These are phyloP conservation scores for Naganishia cerealis DNA, from an alignment of 1,284 basidiomycete species.

Conservation along the genomic window DNA sequence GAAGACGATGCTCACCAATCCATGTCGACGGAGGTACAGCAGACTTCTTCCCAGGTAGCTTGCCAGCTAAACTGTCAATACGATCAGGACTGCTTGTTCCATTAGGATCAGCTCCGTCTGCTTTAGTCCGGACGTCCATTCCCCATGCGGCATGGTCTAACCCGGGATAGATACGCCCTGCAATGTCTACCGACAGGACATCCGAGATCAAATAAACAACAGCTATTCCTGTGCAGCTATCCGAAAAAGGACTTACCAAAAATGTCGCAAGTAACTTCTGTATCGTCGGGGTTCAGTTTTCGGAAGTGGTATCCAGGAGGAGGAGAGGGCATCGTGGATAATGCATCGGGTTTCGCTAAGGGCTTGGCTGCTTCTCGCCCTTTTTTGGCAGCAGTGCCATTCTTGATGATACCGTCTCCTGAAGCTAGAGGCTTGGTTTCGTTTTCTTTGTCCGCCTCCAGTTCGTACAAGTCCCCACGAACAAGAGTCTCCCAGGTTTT, in stretches of 20 bases:
- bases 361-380: constrained; percentile 7
- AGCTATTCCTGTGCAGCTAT: not conserved
- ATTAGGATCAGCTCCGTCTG: not conserved
- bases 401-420: not conserved
- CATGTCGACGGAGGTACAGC: constrained; percentile 6
- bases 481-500: constrained; percentile 23
- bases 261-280: constrained; percentile 19
- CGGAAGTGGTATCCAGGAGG: constrained; percentile 20
- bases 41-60: constrained; percentile 14
- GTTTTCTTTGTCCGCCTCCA: constrained; percentile 1
- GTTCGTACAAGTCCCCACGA: constrained; percentile 17
- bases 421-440: not conserved
- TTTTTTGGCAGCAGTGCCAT: not conserved
- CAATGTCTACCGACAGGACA: not conserved
- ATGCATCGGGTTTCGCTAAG: constrained; percentile 4
- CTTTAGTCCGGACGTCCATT: not conserved
- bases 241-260: constrained; percentile 6
- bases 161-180: constrained; percentile 18
- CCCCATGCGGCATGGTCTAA: constrained; percentile 13
- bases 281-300: constrained; percentile 21
- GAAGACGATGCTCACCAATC: constrained; percentile 11
- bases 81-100: constrained; percentile 3
- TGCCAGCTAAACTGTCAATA: constrained; percentile 17
- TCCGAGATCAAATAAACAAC: not conserved
- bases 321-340: constrained; percentile 5